These are phyloP conservation scores for Pichia rugopelliculosa DNA, from an alignment of 805 yeast species.

Conservation along the genomic window DNA sequence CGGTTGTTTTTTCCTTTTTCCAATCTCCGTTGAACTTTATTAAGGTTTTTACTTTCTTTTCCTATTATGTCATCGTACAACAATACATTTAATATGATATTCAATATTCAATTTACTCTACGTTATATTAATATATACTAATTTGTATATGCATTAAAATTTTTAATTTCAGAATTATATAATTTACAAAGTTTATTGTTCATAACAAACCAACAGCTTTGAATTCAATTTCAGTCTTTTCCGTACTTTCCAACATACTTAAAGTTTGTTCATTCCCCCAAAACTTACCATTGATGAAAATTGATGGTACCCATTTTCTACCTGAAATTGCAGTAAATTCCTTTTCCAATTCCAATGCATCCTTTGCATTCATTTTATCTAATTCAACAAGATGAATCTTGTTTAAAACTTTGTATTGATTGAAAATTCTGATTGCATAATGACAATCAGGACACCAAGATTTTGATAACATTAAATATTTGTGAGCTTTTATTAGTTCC, in stretches of 20 bases:
- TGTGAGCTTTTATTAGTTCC: slow-evolving; percentile 37
- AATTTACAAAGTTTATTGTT: not conserved
- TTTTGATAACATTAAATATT: slow-evolving; percentile 54
- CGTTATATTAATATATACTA: too few species aligned
- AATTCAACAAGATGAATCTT: slow-evolving; percentile 54
- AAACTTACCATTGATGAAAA: slow-evolving; percentile 50
- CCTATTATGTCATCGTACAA: too few species aligned
- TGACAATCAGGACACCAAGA: slow-evolving; percentile 79
- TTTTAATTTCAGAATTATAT: too few species aligned
- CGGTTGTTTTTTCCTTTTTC: too few species aligned
- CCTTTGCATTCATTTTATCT: slow-evolving; percentile 43
- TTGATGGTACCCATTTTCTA: slow-evolving; percentile 63
- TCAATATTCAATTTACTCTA: too few species aligned
- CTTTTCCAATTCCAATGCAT: slow-evolving; percentile 45
- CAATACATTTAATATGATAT: too few species aligned
- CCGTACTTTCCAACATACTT: slow-evolving; percentile 31
- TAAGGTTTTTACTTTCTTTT: too few species aligned
- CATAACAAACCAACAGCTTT: slow-evolving; percentile 26
- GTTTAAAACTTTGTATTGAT: slow-evolving; percentile 41
- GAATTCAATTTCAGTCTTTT: slow-evolving; percentile 30
- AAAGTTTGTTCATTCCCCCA: slow-evolving; percentile 53
- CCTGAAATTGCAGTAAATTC: slow-evolving; percentile 52
- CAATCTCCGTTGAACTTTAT: too few species aligned
- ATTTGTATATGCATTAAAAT: too few species aligned
- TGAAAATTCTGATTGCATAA: slow-evolving; percentile 51